Percentiles rank a stretch among this genome's conserved stretches.
Evolutionary conservation across 192 early-diverging fungal species (phyloP).

Genomic region (Coemansia sp.): DNA sequence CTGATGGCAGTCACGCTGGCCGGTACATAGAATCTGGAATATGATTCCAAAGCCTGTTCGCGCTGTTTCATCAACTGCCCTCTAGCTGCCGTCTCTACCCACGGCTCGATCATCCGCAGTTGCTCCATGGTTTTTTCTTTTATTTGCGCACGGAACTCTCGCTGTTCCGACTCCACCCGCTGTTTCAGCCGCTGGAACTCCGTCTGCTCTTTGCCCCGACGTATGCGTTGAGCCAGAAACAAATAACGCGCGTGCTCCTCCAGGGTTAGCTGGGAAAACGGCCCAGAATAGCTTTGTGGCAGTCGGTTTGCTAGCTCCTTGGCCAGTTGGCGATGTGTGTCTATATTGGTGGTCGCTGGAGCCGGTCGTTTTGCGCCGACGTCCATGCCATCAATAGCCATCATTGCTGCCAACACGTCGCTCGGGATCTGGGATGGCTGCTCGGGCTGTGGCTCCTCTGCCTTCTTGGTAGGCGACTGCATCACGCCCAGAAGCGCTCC

Average conservation of each 20-base stretch:
- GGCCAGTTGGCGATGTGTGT: neutral
- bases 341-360: neutral
- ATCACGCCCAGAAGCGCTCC: conserved; percentile 46
- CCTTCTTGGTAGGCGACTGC: conserved; percentile 25
- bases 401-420: conserved; percentile 49
- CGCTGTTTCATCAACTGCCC: conserved; percentile 2
- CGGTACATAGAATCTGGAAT: conserved; percentile 24
- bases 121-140: conserved; percentile 22
- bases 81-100: neutral
- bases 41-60: conserved; percentile 13
- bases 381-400: conserved; percentile 37
- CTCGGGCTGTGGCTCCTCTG: neutral
- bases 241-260: conserved; percentile 31
- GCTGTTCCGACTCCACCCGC: conserved; percentile 40
- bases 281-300: conserved; percentile 30
- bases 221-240: neutral
- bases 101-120: conserved; percentile 11
- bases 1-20: conserved; percentile 34
- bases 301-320: conserved; percentile 15
- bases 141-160: conserved; percentile 25
- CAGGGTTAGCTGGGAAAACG: conserved; percentile 40
- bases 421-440: conserved; percentile 16
- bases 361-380: neutral
- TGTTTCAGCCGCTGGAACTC: conserved; percentile 32
- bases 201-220: conserved; percentile 14